These are phyloP conservation scores for Byssoonygena ceratinophila DNA, from an alignment of 2,329 filamentous ascomycete genomes.

Conservation along the genomic window DNA sequence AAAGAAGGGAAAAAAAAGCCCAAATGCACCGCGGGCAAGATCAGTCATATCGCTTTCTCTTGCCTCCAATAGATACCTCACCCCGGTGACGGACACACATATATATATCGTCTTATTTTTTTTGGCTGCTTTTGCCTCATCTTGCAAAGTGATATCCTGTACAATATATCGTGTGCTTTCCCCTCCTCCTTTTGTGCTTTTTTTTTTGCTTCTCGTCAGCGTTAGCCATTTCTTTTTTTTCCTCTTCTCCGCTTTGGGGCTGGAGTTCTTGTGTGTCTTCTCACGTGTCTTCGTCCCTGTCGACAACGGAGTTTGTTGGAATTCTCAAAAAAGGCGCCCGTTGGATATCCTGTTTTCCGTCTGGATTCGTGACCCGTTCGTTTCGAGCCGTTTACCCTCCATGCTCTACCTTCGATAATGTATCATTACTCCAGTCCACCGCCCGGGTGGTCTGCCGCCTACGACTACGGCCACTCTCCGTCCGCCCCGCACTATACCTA, in stretches of 20 bases:
- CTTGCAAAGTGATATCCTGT: slow-evolving; percentile 33
- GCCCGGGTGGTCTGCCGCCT: slow-evolving; percentile 37
- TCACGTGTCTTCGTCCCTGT: background rate
- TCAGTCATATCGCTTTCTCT: slow-evolving; percentile 31
- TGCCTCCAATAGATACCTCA: slow-evolving; percentile 33
- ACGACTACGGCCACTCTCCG: slow-evolving; percentile 41
- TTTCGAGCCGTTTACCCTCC: slow-evolving; percentile 14
- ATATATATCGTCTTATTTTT: slow-evolving; percentile 8
- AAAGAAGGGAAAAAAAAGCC: too few relatives aligned
- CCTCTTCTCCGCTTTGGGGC: slow-evolving; percentile 14
- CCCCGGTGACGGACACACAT: slow-evolving; percentile 36
- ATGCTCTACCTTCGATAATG: slow-evolving; percentile 29
- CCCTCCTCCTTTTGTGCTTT: slow-evolving; percentile 17
- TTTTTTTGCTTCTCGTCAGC: slow-evolving; percentile 14
- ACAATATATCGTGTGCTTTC: slow-evolving; percentile 31
- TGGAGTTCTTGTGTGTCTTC: slow-evolving; percentile 10
- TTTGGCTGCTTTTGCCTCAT: slow-evolving; percentile 18
- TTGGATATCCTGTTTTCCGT: background rate
- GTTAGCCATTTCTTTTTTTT: slow-evolving; percentile 12
- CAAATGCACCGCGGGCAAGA: slow-evolving; percentile 37
- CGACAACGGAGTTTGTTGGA: background rate
- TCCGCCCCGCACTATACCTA: slow-evolving; percentile 43
- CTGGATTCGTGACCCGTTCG: background rate
- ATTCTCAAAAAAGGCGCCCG: background rate
- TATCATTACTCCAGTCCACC: slow-evolving; percentile 39